Base-by-base conservation (phyloP, 345 rosid species). In the Arabidopsis arenosa region DNA sequence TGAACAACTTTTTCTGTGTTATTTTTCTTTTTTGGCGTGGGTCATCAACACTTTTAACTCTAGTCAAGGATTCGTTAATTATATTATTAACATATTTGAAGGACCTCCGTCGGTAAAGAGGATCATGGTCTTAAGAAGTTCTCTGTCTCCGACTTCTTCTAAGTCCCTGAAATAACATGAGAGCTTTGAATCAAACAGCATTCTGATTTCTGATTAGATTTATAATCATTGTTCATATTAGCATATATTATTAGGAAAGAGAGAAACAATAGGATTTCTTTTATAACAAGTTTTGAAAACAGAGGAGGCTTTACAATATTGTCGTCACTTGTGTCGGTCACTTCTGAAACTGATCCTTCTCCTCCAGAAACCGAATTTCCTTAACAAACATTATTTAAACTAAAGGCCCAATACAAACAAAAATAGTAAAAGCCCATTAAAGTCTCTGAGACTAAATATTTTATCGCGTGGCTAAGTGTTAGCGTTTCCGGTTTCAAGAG, bases 141-240 rank as follows among this genome's bases (percentile, higher is more conserved):
- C 26, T 37, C 8, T 48, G 76, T 64, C 80, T 77, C 72, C 55
- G 47, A 49, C 72, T 77, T 71, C 80, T 71, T 77, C 76, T 40
- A 10, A 45, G 43, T 65, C 76, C 76, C 76, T 77, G 76, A 39
- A 66, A 77, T n/a, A 39, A 39, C 67, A 40, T 56, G 33, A 37
- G 55, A 15, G 23, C 17, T 39, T 43, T 62, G 11, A 15, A 26
- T 3, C 48, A 51, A 9, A 40, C 7, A 32, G 5, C 63, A 35
- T 21, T 54, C 66, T 15, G 13, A 17, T 53, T 9, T 54, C 58
- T 28, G 13, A 40, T 32, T 6, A 63, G 36, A 43, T 13, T 64
- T 7, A 45, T 55, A 5, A 44, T 56, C 26, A 26, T 7, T 39
- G 55, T 0, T 18, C 33, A 30, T 49, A 51, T 49, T 49, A 32